Conservation (phyloP, 2,329 filamentous ascomycete species). For the Westerdykella ornata region DNA sequence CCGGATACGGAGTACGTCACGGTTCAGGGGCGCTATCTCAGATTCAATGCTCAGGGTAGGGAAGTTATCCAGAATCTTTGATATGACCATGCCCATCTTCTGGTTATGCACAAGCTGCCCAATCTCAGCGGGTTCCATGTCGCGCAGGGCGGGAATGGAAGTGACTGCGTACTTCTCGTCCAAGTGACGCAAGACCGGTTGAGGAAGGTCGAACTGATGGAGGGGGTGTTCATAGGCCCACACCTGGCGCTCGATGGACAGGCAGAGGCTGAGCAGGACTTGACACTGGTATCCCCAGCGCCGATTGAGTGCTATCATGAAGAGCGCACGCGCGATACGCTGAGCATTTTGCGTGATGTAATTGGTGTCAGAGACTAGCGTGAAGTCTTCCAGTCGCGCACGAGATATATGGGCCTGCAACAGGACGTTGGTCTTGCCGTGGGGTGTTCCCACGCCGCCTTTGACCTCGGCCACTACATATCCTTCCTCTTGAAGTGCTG, state of each 20-base stretch:
- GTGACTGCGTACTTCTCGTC: constrained; percentile 68
- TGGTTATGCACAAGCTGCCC: constrained; percentile 87
- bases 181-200: constrained; percentile 73
- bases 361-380: constrained; percentile 80
- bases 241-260: constrained; percentile 92
- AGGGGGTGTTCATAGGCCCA: constrained; percentile 95
- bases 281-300: constrained; percentile 94
- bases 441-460: constrained; percentile 58
- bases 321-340: constrained; percentile 86
- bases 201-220: constrained; percentile 86
- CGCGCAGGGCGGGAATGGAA: constrained; percentile 75
- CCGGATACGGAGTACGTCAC: constrained; percentile 87
- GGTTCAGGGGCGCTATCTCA: constrained; percentile 90
- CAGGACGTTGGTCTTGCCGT: constrained; percentile 92
- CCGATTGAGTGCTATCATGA: constrained; percentile 94
- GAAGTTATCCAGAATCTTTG: constrained; percentile 79
- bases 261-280: constrained; percentile 83
- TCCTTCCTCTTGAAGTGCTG: constrained; percentile 59
- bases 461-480: constrained; percentile 69
- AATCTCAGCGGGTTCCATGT: constrained; percentile 90
- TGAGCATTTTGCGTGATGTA: constrained; percentile 95
- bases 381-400: constrained; percentile 85
- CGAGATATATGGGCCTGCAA: constrained; percentile 91
- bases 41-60: constrained; percentile 85
- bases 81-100: constrained; percentile 74